These are phyloP conservation scores for Myxozyma neglecta DNA, from an alignment of 805 yeast species.

Conservation along the genomic window DNA sequence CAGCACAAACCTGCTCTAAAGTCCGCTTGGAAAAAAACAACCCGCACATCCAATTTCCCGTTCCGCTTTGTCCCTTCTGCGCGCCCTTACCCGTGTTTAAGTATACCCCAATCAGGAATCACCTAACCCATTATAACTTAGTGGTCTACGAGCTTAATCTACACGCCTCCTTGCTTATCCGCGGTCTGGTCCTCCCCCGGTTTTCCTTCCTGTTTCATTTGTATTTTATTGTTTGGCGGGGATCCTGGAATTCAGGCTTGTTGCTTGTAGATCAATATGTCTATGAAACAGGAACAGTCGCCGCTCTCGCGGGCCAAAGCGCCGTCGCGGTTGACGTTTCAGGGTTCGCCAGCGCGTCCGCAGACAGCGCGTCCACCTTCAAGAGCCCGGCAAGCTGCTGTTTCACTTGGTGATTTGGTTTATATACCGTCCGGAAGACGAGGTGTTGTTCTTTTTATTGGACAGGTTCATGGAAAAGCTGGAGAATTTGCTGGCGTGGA, in stretches of 20 bases:
- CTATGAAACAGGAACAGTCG: conserved; percentile 1
- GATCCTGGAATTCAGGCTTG: neutral
- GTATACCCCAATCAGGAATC: neutral
- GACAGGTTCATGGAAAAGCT: conserved; percentile 68
- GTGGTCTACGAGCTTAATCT: neutral
- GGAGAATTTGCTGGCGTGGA: conserved; percentile 90
- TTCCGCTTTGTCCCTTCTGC: neutral
- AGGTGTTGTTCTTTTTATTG: conserved; percentile 24
- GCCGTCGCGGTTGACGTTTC: conserved; percentile 3
- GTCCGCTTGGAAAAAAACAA: no score
- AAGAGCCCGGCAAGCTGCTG: no score
- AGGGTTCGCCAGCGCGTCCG: conserved; percentile 9
- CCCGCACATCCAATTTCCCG: no score
- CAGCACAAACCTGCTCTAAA: no score
- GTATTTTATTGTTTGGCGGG: no score
- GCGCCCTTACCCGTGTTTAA: conserved; percentile 8
- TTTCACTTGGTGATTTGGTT: conserved; percentile 20
- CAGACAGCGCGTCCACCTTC: conserved; percentile 9
- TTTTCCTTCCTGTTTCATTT: no score
- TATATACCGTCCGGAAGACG: conserved; percentile 21
- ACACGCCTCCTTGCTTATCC: neutral
- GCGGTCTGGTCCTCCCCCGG: no score
- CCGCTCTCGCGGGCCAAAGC: conserved; percentile 16
- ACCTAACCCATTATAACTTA: neutral
- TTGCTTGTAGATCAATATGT: conserved; percentile 1